Conservation (phyloP, 371 early-diverging fungal species). For the Saksenaea oblongispora region DNA sequence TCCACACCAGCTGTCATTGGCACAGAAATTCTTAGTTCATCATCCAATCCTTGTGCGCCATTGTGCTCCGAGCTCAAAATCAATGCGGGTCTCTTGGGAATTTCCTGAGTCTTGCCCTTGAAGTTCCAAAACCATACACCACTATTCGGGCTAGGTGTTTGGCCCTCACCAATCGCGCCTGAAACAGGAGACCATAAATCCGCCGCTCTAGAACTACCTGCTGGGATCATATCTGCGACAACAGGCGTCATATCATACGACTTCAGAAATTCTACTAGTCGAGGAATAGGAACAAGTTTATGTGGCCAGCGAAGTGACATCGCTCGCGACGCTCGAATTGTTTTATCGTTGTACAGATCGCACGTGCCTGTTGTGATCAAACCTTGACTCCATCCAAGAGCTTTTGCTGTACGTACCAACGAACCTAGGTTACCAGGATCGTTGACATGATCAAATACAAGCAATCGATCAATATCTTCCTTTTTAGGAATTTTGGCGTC, state of each 20-base stretch:
- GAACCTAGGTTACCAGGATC: constrained; percentile 61
- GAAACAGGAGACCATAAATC: constrained; percentile 36
- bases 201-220: neutral
- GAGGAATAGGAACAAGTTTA: constrained; percentile 15
- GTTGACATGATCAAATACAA: constrained; percentile 56
- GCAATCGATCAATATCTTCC: constrained; percentile 23
- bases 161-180: constrained; percentile 4
- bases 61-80: constrained; percentile 57
- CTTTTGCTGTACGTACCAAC: constrained; percentile 54
- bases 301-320: constrained; percentile 48
- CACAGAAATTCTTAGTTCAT: constrained; percentile 54
- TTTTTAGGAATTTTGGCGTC: constrained; percentile 13
- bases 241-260: constrained; percentile 44
- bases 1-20: constrained; percentile 55
- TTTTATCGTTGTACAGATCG: constrained; percentile 58
- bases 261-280: constrained; percentile 33
- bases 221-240: constrained; percentile 57
- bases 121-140: constrained; percentile 46
- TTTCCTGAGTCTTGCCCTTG: constrained; percentile 9
- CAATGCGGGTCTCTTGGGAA: constrained; percentile 50
- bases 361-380: constrained; percentile 49
- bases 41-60: constrained; percentile 38
- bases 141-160: constrained; percentile 8
- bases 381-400: constrained; percentile 54
- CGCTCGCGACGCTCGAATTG: constrained; percentile 52